A percentile compares a stretch with the other conserved stretches of the same genome.
These are phyloP conservation scores for Elsinoe arachidis DNA, from an alignment of 2,329 filamentous ascomycete species.

Conservation along the genomic window DNA sequence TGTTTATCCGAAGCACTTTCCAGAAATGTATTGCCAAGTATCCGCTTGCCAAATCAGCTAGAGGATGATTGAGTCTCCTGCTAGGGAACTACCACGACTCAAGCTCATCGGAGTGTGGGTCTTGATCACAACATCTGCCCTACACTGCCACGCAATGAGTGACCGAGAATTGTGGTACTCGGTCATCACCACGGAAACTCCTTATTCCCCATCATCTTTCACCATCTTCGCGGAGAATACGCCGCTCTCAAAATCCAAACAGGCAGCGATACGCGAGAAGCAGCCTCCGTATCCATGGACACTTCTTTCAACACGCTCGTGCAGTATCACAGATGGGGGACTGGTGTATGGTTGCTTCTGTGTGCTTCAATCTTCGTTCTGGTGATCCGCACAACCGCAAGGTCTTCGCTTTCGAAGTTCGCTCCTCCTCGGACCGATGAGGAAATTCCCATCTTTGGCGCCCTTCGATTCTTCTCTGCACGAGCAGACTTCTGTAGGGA, in stretches of 20 bases:
- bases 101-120: no score
- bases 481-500: conserved; percentile 33
- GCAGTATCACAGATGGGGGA: background rate
- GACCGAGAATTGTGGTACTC: no score
- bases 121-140: no score
- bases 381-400: background rate
- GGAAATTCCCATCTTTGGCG: background rate
- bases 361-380: background rate
- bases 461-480: background rate
- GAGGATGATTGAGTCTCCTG: background rate
- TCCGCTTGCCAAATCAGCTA: background rate
- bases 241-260: background rate
- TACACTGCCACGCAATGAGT: no score
- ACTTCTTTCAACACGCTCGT: background rate
- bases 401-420: background rate
- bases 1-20: background rate
- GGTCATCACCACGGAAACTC: no score
- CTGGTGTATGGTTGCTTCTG: background rate
- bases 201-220: no score
- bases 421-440: background rate
- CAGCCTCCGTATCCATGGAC: background rate
- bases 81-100: no score
- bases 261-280: background rate
- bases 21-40: background rate
- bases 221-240: background rate